Conservation (phyloP, 495 filamentous ascomycete species). For the Aspergillus carlsbadensis region DNA sequence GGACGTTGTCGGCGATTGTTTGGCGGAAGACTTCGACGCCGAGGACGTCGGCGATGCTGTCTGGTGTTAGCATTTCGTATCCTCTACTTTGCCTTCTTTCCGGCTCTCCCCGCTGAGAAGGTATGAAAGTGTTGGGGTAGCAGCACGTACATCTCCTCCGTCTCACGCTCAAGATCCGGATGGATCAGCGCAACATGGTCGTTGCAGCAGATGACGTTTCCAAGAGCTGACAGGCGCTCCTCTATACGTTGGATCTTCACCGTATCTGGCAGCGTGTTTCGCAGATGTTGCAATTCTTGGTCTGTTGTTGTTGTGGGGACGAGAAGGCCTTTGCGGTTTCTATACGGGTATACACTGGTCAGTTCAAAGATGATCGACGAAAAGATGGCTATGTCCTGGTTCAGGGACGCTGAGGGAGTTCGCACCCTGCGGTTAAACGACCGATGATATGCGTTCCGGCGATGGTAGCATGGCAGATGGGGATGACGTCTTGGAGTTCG, state of each 20-base stretch:
- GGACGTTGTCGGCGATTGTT: conserved; percentile 94
- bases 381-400: too few species aligned
- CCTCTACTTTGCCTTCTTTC: not conserved
- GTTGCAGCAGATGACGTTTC: conserved; percentile 95
- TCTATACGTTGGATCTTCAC: conserved; percentile 96
- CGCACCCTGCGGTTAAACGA: conserved; percentile 89
- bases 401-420: too few species aligned
- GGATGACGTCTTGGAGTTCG: conserved; percentile 95
- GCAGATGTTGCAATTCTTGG: conserved; percentile 95
- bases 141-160: conserved; percentile 70
- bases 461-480: conserved; percentile 97
- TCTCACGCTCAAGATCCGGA: conserved; percentile 95
- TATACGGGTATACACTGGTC: conserved; percentile 23
- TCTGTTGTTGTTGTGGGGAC: conserved; percentile 95
- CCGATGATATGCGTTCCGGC: conserved; percentile 95
- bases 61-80: not conserved
- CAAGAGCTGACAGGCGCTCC: conserved; percentile 91
- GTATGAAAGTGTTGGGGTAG: not conserved
- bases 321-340: conserved; percentile 94
- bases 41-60: conserved; percentile 83
- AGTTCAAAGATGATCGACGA: too few species aligned
- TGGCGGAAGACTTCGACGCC: conserved; percentile 98
- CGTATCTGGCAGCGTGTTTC: conserved; percentile 85
- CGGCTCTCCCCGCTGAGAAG: not conserved
- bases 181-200: conserved; percentile 96